Evolutionary conservation across 176 grass and related monocot species (phyloP).

Genomic region (Canna indica): DNA sequence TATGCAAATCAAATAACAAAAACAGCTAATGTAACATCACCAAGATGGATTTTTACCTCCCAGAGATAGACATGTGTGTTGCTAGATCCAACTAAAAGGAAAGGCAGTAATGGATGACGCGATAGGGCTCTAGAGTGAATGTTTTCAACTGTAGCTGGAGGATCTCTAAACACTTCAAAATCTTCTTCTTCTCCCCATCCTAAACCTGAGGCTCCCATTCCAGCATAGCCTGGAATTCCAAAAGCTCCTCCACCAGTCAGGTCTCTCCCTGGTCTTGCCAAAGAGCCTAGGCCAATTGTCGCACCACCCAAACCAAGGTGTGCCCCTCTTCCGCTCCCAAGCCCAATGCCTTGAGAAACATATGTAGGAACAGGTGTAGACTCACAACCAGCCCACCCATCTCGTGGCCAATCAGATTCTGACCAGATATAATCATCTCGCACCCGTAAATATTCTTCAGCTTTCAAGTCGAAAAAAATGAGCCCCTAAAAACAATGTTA

Average conservation of each 20-base stretch:
- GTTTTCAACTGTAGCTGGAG: constrained; percentile 33
- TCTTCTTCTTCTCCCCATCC: constrained; percentile 38
- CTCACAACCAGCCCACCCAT: constrained; percentile 77
- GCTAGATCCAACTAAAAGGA: constrained; percentile 42
- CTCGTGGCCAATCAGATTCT: constrained; percentile 81
- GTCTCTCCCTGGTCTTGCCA: constrained; percentile 74
- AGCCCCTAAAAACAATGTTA: constrained; percentile 48
- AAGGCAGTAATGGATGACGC: constrained; percentile 30
- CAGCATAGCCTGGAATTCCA: constrained; percentile 96
- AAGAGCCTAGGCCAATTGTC: constrained; percentile 43
- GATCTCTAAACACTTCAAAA: constrained; percentile 31
- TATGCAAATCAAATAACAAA: neutral
- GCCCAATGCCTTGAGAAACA: constrained; percentile 54
- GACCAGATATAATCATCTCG: constrained; percentile 73
- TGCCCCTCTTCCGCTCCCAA: constrained; percentile 48
- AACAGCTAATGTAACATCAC: neutral
- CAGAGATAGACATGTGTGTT: constrained; percentile 45
- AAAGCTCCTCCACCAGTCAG: constrained; percentile 86
- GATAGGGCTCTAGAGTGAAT: constrained; percentile 32
- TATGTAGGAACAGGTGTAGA: constrained; percentile 59
- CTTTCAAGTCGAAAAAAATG: constrained; percentile 78
- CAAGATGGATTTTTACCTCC: constrained; percentile 20
- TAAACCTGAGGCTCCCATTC: constrained; percentile 33
- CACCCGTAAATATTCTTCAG: constrained; percentile 28
- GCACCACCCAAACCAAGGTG: constrained; percentile 49